Conservation (phyloP, 192 early-diverging fungal species). For the Coemansia sp. region DNA sequence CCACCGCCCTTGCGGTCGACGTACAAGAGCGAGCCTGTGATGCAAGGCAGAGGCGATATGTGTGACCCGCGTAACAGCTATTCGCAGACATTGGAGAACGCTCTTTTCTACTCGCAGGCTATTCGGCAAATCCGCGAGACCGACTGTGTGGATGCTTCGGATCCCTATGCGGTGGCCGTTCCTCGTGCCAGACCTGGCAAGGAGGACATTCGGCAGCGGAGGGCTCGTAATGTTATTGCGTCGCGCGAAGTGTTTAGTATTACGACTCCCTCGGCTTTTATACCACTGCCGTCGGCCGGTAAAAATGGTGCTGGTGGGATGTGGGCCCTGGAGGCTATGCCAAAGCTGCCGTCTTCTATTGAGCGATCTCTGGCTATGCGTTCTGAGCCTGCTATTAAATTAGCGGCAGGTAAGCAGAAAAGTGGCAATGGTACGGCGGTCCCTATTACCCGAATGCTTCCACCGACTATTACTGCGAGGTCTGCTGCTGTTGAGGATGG, state of each 20-base stretch:
- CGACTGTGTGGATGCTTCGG: conserved; percentile 20
- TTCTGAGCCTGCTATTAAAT: conserved; percentile 40
- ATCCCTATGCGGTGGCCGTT: conserved; percentile 22
- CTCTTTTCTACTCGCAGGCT: conserved; percentile 50
- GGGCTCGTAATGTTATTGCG: conserved; percentile 44
- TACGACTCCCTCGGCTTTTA: conserved; percentile 31
- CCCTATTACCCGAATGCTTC: conserved; percentile 24
- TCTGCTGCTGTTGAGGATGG: conserved; percentile 1
- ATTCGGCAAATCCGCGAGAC: conserved; percentile 39
- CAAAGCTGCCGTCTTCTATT: conserved; percentile 1
- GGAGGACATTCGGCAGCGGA: conserved; percentile 45
- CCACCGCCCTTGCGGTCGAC: conserved; percentile 33
- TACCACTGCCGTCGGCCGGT: conserved; percentile 14
- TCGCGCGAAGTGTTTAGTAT: conserved; percentile 47
- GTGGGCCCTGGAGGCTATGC: not conserved
- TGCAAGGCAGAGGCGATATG: conserved; percentile 8
- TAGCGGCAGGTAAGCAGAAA: conserved; percentile 9
- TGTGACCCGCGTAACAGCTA: conserved; percentile 24
- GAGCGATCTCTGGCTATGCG: conserved; percentile 30
- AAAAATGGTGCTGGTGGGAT: not conserved
- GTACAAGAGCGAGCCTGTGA: conserved; percentile 45
- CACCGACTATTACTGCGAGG: not conserved
- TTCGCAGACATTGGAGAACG: conserved; percentile 51
- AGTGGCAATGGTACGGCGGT: conserved; percentile 16
- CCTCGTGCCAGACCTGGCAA: conserved; percentile 43